A percentile compares a stretch with the other conserved stretches of the same genome.
phyloP scores from a whole-genome alignment of 2,329 filamentous ascomycete species.

The Pseudocercospora pini-densiflorae region DNA sequence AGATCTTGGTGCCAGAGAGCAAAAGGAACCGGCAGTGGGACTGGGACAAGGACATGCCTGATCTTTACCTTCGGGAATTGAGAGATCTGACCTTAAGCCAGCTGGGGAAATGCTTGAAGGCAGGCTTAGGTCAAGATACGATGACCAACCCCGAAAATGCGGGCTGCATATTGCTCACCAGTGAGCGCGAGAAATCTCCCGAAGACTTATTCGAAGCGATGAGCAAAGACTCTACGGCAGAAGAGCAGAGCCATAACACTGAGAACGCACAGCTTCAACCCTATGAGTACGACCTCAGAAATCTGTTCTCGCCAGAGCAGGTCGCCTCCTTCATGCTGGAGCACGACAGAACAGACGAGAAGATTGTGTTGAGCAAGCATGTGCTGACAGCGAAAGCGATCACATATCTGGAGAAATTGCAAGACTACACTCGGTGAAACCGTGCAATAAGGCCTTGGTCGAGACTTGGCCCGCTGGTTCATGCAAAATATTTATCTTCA shows the following conservation, averaged over 20 bases:
- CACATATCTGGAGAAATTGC: neutral
- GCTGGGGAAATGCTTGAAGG: conserved; percentile 54
- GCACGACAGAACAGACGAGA: neutral
- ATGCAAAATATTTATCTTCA: no score
- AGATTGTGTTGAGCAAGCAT: neutral
- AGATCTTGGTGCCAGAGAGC: conserved; percentile 1
- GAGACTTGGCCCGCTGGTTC: no score
- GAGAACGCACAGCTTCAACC: neutral
- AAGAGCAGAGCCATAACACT: neutral
- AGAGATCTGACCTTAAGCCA: conserved; percentile 43
- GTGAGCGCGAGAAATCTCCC: neutral
- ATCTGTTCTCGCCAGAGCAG: neutral
- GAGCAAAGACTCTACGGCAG: neutral
- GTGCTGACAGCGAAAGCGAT: neutral
- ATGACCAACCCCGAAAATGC: neutral
- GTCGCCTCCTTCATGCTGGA: neutral
- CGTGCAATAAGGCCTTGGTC: no score
- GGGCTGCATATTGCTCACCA: neutral
- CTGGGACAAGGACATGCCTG: conserved; percentile 59
- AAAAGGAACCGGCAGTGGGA: conserved; percentile 1
- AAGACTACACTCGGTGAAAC: neutral
- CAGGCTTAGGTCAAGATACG: conserved; percentile 25
- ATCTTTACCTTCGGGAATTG: conserved; percentile 57
- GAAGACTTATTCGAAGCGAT: neutral
- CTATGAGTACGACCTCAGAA: conserved; percentile 9